Conservation (phyloP, 257 asterid genomes). For the Solanum etuberosum region DNA sequence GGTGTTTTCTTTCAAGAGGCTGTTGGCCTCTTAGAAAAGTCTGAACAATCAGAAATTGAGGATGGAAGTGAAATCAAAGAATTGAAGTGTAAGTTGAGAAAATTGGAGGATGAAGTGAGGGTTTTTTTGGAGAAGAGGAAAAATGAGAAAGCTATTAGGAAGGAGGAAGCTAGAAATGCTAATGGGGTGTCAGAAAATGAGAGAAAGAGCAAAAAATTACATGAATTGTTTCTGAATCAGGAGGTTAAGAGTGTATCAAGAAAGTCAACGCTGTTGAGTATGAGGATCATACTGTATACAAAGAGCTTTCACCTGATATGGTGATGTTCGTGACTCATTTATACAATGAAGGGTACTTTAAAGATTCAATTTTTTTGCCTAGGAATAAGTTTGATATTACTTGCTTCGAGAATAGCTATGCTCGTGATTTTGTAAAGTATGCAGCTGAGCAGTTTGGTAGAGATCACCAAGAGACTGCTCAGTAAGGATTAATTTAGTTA, state of each 20-base stretch:
- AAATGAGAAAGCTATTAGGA: not conserved
- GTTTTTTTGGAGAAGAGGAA: constrained; percentile 9
- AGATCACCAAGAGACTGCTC: constrained; percentile 52
- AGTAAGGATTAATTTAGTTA: too few species aligned
- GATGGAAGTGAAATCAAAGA: constrained; percentile 2
- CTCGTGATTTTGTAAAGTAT: too few species aligned
- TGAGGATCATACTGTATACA: constrained; percentile 37
- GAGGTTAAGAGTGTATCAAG: not conserved
- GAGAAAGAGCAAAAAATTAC: constrained; percentile 11
- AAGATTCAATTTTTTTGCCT: too few species aligned
- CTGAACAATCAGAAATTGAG: not conserved
- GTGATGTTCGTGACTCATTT: too few species aligned
- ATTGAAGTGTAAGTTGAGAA: constrained; percentile 25
- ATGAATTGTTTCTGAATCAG: constrained; percentile 18
- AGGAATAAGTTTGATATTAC: too few species aligned
- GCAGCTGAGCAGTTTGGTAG: too few species aligned
- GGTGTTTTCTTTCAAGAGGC: constrained; percentile 45
- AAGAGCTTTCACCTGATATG: constrained; percentile 48
- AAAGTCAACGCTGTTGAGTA: constrained; percentile 7
- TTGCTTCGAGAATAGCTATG: too few species aligned
- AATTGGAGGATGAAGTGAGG: constrained; percentile 35
- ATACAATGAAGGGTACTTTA: too few species aligned
- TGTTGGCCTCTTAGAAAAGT: constrained; percentile 16
- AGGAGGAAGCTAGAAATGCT: not conserved
- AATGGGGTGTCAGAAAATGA: not conserved